Percentiles rank a stretch among this genome's conserved stretches.
These are phyloP conservation scores for Jackrogersella multiformis DNA, from an alignment of 495 filamentous ascomycete species.

Conservation along the genomic window DNA sequence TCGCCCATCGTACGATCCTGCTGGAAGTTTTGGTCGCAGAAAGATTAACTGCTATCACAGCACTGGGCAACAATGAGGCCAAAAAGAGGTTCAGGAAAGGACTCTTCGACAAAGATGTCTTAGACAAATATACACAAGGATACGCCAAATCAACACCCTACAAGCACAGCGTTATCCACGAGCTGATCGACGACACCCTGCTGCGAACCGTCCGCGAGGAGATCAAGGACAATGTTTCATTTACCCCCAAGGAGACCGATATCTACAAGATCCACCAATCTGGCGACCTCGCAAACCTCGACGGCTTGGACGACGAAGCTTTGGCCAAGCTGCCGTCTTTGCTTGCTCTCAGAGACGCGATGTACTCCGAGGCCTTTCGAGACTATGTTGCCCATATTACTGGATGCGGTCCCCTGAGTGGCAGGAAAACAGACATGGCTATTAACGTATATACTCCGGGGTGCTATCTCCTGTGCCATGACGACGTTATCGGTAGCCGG, in stretches of 20 bases:
- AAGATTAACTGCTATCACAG: conserved; percentile 41
- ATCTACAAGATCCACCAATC: conserved; percentile 99
- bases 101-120: conserved; percentile 74
- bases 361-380: conserved; percentile 91
- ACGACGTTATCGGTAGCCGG: conserved; percentile 96
- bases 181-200: conserved; percentile 78
- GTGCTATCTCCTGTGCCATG: conserved; percentile 94
- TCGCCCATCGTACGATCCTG: conserved; percentile 34
- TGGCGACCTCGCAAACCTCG: conserved; percentile 95
- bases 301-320: conserved; percentile 85
- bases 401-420: conserved; percentile 84
- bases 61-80: conserved; percentile 55
- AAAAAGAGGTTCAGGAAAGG: conserved; percentile 73
- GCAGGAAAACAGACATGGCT: conserved; percentile 98
- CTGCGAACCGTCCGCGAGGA: conserved; percentile 88
- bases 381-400: conserved; percentile 87
- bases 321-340: conserved; percentile 85
- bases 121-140: conserved; percentile 71
- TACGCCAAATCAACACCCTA: conserved; percentile 84
- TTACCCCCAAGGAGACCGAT: conserved; percentile 98
- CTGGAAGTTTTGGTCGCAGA: conserved; percentile 19
- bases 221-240: conserved; percentile 86
- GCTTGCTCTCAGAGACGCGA: conserved; percentile 84
- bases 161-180: conserved; percentile 87
- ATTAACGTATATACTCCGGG: conserved; percentile 98